These are phyloP conservation scores for Phoenix roebelenii DNA, from an alignment of 176 grass and related monocot species.

Conservation along the genomic window DNA sequence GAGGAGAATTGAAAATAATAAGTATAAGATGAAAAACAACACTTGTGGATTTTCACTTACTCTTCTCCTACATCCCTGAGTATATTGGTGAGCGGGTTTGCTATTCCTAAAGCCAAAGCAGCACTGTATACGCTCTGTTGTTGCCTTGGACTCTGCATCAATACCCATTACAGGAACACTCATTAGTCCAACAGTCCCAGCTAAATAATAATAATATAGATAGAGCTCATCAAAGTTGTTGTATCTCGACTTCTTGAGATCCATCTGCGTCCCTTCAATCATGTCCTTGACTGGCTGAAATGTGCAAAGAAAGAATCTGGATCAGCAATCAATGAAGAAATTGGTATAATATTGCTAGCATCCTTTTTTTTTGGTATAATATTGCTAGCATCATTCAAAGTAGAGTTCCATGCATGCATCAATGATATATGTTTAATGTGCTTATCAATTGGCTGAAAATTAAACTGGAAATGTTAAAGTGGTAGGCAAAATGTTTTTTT, in stretches of 20 bases:
- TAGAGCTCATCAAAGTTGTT: conserved; percentile 83
- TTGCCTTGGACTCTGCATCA: conserved; percentile 39
- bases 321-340: not conserved
- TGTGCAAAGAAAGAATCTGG: conserved; percentile 5
- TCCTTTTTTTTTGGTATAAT: too few relatives aligned
- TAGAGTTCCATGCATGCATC: too few relatives aligned
- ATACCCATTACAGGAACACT: conserved; percentile 84
- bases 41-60: conserved; percentile 21
- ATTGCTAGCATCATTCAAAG: too few relatives aligned
- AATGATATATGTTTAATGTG: too few relatives aligned
- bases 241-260: conserved; percentile 57
- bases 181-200: conserved; percentile 83
- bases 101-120: conserved; percentile 63
- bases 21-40: too few relatives aligned
- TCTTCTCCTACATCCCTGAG: conserved; percentile 85
- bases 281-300: conserved; percentile 80
- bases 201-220: conserved; percentile 91
- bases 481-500: too few relatives aligned
- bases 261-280: conserved; percentile 92
- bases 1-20: too few relatives aligned
- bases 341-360: too few relatives aligned
- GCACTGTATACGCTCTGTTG: conserved; percentile 49
- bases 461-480: too few relatives aligned
- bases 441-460: too few relatives aligned
- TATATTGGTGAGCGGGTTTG: conserved; percentile 95